Conservation (phyloP, 495 filamentous ascomycete species). For the Tuber borchii region DNA sequence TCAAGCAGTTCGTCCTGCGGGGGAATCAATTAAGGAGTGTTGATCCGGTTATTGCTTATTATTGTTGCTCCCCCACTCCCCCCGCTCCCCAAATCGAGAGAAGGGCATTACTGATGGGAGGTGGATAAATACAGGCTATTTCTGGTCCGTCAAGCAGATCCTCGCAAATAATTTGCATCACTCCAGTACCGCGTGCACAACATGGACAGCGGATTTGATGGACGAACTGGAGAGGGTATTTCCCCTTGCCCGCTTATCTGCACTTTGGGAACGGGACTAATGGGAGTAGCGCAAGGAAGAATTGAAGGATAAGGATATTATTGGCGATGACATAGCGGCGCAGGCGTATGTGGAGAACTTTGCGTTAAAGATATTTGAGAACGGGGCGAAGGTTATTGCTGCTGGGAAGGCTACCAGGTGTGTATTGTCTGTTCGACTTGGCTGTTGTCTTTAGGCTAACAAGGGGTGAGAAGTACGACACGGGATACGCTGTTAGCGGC, state of each 20-base stretch:
- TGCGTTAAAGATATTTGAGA: constrained; percentile 73
- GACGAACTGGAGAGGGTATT: constrained; percentile 81
- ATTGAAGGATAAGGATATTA: constrained; percentile 57
- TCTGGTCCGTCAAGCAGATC: constrained; percentile 88
- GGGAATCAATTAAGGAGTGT: constrained; percentile 75
- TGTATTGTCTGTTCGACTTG: neutral
- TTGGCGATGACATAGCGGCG: constrained; percentile 74
- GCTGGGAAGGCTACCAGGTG: constrained; percentile 81
- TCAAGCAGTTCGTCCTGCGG: constrained; percentile 70
- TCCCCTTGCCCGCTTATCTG: constrained; percentile 16
- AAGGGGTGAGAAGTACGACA: constrained; percentile 48
- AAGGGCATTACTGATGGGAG: neutral
- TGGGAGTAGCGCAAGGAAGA: constrained; percentile 31
- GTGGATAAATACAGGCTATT: constrained; percentile 58
- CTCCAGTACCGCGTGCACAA: constrained; percentile 62
- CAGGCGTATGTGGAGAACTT: constrained; percentile 94
- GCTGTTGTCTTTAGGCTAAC: neutral
- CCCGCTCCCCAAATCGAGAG: neutral
- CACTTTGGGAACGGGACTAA: neutral
- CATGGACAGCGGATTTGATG: constrained; percentile 76
- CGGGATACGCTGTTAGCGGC: constrained; percentile 89
- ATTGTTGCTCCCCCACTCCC: constrained; percentile 55
- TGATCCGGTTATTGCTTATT: constrained; percentile 85
- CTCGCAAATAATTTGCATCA: constrained; percentile 71
- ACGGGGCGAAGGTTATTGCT: constrained; percentile 73